These are phyloP conservation scores for Symbiotaphrina buchneri DNA, from an alignment of 495 filamentous ascomycete genomes.

Conservation along the genomic window DNA sequence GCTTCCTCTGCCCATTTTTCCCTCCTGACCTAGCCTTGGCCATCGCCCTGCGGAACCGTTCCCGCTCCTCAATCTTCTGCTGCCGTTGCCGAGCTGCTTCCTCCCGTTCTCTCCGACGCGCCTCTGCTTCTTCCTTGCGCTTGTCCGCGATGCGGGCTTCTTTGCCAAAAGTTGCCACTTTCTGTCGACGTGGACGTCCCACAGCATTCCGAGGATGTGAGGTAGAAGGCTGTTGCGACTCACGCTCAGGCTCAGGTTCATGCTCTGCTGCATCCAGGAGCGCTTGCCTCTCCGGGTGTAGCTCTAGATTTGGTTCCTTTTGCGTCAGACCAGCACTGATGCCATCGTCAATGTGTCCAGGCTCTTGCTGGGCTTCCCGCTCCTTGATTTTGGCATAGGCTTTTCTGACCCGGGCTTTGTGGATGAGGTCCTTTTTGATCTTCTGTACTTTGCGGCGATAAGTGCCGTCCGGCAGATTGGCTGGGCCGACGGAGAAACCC, in stretches of 20 bases:
- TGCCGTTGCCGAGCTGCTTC: conserved; percentile 21
- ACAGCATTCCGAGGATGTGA: background rate
- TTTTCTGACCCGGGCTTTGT: conserved; percentile 87
- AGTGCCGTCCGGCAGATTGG: conserved; percentile 79
- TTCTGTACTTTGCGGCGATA: conserved; percentile 86
- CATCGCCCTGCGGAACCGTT: conserved; percentile 43
- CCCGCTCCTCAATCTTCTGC: conserved; percentile 31
- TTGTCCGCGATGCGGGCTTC: conserved; percentile 48
- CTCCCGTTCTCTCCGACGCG: conserved; percentile 29
- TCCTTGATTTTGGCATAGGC: conserved; percentile 74
- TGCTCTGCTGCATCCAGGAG: conserved; percentile 27
- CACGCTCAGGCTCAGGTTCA: background rate
- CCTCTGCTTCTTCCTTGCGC: conserved; percentile 39
- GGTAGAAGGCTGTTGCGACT: conserved; percentile 10
- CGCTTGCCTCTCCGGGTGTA: conserved; percentile 52
- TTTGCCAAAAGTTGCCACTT: conserved; percentile 51
- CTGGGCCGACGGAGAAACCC: conserved; percentile 66
- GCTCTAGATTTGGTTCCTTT: conserved; percentile 17
- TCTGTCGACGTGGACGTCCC: conserved; percentile 8
- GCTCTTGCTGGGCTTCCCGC: conserved; percentile 16
- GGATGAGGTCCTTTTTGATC: conserved; percentile 76
- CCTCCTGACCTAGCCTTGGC: conserved; percentile 55
- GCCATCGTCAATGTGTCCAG: conserved; percentile 10
- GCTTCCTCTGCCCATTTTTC: conserved; percentile 54
- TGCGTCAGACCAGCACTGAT: conserved; percentile 2